Base-by-base conservation (phyloP, 106 monocot genomes). In the Dendrobium huoshanense region DNA sequence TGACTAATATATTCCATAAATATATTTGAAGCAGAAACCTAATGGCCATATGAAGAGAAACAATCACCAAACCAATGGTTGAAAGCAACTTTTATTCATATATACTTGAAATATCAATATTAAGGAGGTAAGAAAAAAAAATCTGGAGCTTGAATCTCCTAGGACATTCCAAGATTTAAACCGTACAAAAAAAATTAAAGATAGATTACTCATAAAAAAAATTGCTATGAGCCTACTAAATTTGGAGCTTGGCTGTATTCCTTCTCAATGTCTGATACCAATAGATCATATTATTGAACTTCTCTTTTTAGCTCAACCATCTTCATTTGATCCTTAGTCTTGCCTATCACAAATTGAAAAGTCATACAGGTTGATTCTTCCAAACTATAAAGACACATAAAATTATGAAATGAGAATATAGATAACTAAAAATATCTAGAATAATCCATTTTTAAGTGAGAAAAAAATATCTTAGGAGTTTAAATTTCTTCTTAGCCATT, bases 271-370 rank as follows among this genome's bases (percentile, higher is more conserved):
- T 99, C 95, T 44, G 95, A 54, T 79, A 93, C 87, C 82, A 99
- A 78, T 70, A 99, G 85, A 77, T 93, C 93, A 55, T 90, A 90
- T 64, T 85, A 80, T 58, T 93, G 79, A 33, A 99, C 77, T 79
- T 99, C 95, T 76, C 77, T 92, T 79, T 79, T 75, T 7, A 99
- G 87, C 78, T 77, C 95, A 16, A 84, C 82, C 90, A 90, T 99
- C 82, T 90, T 92, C 17, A 67, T 70, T 44, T 65, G 49, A 80
- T 93, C 87, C 9, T 81, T 84, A 56, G 95, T 91, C 81, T 77
- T 91, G 7, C 98, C 98, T 75, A 99, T 99, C 81, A 99, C 95
- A 80, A 99, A 99, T 82, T 93, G 87, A 78, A 99, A 88, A 67
- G 90, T 87, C 80, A 99, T 70, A 25, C 98, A 89, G 77, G 98